Evolutionary conservation across 441 rosid genomes (phyloP), one percentile per base, ranked within the genome.

Genomic region (Kokia cookei): DNA sequence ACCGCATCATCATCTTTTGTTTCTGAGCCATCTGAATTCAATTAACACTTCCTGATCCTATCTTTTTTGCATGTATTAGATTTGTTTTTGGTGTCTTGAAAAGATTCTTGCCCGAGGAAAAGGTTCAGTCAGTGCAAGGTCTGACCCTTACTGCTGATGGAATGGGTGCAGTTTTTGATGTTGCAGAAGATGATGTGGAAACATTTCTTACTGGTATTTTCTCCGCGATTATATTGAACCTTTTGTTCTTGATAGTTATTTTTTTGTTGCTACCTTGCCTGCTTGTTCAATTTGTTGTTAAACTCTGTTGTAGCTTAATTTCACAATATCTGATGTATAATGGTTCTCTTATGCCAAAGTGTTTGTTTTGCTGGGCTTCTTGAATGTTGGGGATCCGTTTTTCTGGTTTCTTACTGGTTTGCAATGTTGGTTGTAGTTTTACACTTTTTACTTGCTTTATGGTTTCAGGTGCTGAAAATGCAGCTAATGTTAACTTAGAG

Each of bases 121-220:
- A 93, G 86, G 95, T 91, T 17, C 89, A 89, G 69, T 72, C 77
- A 0, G 85, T 95, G 69, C 81, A 91, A 75, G 98, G 98, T 54
- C 72, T 95, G 67, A 48, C 89, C 47, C 89, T 95, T n/a, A 88
- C 97, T 15, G 91, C 91, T 59, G 97, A 95, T 76, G 91, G 90
- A 71, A 85, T 51, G 40, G 97, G 97, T 76, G 97, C 88, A 0
- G 97, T 93, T 24, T 95, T 95, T 75, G 98, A 95, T 77, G 97
- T 93, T 14, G 82, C 79, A 0, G 78, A 76, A 29, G 84, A 83
- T 11, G 94, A 95, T 73, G 27, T 93, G 62, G 95, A 93, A 72
- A 17, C 69, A 50, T 93, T 88, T 73, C 79, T 92, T 71, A 73
- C 84, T 59, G 94, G 96, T 91, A 82, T 24, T 7, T 43, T 11